A percentile compares a stretch with the other conserved stretches of the same genome.
Conservation (phyloP, 345 rosid species). For the Populus alba region DNA sequence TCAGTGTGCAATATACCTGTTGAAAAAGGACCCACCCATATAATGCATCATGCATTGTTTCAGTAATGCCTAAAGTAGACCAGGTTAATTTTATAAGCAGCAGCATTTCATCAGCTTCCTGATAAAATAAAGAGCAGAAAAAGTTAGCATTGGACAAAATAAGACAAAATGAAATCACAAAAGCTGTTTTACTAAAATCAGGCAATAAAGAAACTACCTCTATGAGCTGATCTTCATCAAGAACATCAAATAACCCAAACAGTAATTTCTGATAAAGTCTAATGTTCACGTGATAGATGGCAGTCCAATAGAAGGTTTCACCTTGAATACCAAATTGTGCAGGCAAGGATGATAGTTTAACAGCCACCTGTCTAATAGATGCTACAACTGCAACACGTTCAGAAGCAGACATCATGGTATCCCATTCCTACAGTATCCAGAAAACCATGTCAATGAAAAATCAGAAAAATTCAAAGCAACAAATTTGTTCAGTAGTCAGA, state of each 20-base stretch:
- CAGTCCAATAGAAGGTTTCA: slow-evolving; percentile 81
- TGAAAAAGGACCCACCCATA: slow-evolving; percentile 82
- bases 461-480: neutral
- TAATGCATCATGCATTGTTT: slow-evolving; percentile 65
- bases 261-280: slow-evolving; percentile 80
- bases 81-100: slow-evolving; percentile 64
- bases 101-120: slow-evolving; percentile 73
- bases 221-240: slow-evolving; percentile 89
- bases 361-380: slow-evolving; percentile 60
- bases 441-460: neutral
- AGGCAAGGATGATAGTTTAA: slow-evolving; percentile 56
- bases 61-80: slow-evolving; percentile 90
- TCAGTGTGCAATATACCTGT: slow-evolving; percentile 52
- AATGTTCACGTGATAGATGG: slow-evolving; percentile 71
- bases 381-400: slow-evolving; percentile 73
- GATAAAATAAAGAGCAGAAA: slow-evolving; percentile 19
- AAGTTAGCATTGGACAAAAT: slow-evolving; percentile 14
- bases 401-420: slow-evolving; percentile 60
- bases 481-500: neutral
- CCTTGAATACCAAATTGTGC: slow-evolving; percentile 58
- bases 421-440: slow-evolving; percentile 69
- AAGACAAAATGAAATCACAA: slow-evolving; percentile 3
- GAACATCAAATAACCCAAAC: slow-evolving; percentile 71
- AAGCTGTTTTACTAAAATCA: slow-evolving; percentile 5
- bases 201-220: slow-evolving; percentile 51